Base-by-base conservation (phyloP, 176 grass and related monocot genomes). In the Rhynchospora breviuscula region DNA sequence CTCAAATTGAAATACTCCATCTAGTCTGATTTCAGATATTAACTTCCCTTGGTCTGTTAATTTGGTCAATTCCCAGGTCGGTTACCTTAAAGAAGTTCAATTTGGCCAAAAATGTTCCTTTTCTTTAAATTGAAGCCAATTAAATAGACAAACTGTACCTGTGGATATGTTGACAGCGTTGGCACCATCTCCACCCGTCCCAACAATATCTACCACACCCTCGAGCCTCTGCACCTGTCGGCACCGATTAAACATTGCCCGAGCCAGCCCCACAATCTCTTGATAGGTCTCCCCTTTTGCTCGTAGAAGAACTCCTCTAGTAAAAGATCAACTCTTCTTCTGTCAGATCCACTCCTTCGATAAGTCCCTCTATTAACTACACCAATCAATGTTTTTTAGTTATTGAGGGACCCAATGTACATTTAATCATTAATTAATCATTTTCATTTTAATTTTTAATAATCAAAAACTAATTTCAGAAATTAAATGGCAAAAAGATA, bases 131-230 rank as follows among this genome's bases (percentile, higher is more conserved):
- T 47, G 67, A 6, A 46, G 35, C 67, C 35, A 19, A 71, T 17
- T 3, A 71, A 48, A 72, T 10, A 8, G 8, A 10, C 17, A 77
- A 29, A 57, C 13, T 57, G 14, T 78, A 78, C 73, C 73, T 13
- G 97, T 99, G 54, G 97, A 99, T 88, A 99, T 99, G 89, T 99
- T 99, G 85, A 99, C 93, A 33, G 93, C 96, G 91, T 99, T 82
- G 0, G 89, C 85, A 18, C 97, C 97, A 61, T 99, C 97, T 14
- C 97, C 97, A 57, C 97, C 97, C 0, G 97, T 99, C 57, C 97
- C 97, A 0, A 99, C 97, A 81, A 99, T 90, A 83, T 99, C 97
- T 11, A 99, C 93, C 31, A 88, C 89, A 46, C 86, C 84, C 25
- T 88, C 60, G 8, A 99, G 85, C 0, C 97, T 93, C 8, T 96